phyloP scores from a whole-genome alignment of 352 stramenopile genomes.

The Lagenidium sp. region DNA sequence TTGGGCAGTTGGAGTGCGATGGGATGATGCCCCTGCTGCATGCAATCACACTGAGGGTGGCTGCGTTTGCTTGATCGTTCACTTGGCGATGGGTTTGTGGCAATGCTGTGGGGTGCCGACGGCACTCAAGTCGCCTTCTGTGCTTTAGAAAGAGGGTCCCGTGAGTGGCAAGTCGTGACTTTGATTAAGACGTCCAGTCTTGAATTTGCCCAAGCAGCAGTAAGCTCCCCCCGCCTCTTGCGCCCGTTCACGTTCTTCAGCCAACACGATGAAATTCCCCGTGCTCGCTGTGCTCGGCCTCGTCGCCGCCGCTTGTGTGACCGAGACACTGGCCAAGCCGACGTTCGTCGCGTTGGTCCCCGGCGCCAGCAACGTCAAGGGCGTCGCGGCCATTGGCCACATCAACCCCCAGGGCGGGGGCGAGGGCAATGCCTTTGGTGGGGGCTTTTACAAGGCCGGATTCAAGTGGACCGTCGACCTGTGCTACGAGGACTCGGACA shows the following conservation, averaged over 20 bases:
- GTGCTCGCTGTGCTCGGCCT: neutral
- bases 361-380: conserved; percentile 8
- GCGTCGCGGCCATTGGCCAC: conserved; percentile 21
- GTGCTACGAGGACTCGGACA: conserved; percentile 19
- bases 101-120: no score
- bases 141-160: no score
- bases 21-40: no score
- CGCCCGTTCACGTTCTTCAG: conserved; percentile 1
- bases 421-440: conserved; percentile 20
- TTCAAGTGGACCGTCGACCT: conserved; percentile 23
- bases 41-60: no score
- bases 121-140: no score
- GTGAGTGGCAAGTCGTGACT: no score
- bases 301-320: conserved; percentile 2
- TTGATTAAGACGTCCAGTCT: no score
- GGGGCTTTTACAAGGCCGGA: conserved; percentile 10
- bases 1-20: no score
- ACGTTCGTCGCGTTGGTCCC: conserved; percentile 10
- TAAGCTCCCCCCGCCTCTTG: conserved; percentile 2
- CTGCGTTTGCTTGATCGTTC: no score
- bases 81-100: no score
- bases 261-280: conserved; percentile 10
- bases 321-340: conserved; percentile 9
- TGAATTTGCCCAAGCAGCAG: no score
- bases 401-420: conserved; percentile 19